Conservation (phyloP, 306 rosid genomes). For the Acacia crassicarpa region DNA sequence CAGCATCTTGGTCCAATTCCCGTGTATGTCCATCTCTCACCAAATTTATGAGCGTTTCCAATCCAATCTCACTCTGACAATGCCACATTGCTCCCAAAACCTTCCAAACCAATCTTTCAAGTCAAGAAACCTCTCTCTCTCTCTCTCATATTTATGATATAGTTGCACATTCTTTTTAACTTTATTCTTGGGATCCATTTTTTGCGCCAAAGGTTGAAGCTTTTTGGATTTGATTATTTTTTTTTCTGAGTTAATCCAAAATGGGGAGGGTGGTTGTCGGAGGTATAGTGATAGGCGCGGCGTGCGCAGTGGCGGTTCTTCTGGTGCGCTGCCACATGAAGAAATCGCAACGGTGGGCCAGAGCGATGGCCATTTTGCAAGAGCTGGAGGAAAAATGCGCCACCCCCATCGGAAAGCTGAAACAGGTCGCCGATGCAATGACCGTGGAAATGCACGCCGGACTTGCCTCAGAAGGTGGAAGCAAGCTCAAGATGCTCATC, state of each 20-base stretch:
- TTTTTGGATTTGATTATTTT: neutral
- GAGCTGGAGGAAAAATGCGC: constrained; percentile 79
- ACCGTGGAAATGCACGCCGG: constrained; percentile 93
- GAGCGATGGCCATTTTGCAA: constrained; percentile 52
- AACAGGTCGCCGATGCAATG: constrained; percentile 81
- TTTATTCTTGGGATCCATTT: neutral
- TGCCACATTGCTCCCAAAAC: neutral
- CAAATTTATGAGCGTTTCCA: neutral
- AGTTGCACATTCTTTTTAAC: neutral
- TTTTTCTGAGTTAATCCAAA: neutral
- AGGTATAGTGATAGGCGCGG: constrained; percentile 46
- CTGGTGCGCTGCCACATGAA: constrained; percentile 55
- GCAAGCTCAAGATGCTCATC: constrained; percentile 91
- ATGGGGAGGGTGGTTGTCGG: constrained; percentile 65
- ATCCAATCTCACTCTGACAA: neutral
- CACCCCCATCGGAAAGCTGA: constrained; percentile 63
- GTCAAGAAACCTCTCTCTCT: neutral
- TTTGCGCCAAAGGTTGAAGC: neutral
- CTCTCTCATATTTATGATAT: neutral
- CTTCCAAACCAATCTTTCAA: neutral
- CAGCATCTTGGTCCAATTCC: neutral
- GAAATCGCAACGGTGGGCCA: constrained; percentile 53
- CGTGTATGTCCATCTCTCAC: neutral
- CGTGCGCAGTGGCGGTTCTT: constrained; percentile 53
- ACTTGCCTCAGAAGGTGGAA: constrained; percentile 88